Conservation (phyloP, 2,329 filamentous ascomycete genomes). For the Tolypocladium cylindrosporum region DNA sequence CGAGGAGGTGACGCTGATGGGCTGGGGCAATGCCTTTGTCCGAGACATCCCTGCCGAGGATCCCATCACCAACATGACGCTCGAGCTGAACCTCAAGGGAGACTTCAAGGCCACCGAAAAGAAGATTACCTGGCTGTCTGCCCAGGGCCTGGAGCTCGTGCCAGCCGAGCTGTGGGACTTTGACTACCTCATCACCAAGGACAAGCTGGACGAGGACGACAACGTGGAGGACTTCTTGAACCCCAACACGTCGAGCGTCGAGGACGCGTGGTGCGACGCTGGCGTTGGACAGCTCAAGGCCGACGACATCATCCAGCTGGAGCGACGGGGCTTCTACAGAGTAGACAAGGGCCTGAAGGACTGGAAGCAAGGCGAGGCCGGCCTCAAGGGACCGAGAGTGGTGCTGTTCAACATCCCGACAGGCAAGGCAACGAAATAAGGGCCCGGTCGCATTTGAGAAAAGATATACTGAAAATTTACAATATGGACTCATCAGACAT, state of each 20-base stretch:
- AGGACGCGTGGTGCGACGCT: conserved; percentile 67
- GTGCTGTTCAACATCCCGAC: conserved; percentile 50
- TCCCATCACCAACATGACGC: conserved; percentile 58
- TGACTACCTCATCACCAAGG: conserved; percentile 91
- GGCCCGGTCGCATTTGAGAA: not conserved
- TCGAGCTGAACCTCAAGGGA: conserved; percentile 83
- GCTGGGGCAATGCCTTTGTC: conserved; percentile 86
- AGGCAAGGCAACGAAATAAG: conserved; percentile 22
- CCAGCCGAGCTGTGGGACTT: conserved; percentile 86
- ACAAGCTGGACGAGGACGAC: conserved; percentile 84
- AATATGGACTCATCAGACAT: not conserved
- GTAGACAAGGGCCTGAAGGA: conserved; percentile 57
- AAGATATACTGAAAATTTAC: not conserved
- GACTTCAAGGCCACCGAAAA: conserved; percentile 94
- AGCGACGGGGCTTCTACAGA: conserved; percentile 85
- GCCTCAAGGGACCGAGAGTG: conserved; percentile 34
- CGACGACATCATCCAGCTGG: conserved; percentile 90
- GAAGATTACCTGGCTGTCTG: conserved; percentile 90
- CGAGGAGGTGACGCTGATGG: conserved; percentile 94
- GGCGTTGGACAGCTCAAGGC: conserved; percentile 71
- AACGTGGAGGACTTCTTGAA: conserved; percentile 76
- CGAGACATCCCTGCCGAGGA: conserved; percentile 49
- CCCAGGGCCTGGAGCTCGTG: conserved; percentile 64
- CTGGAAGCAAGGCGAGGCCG: conserved; percentile 40
- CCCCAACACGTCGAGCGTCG: conserved; percentile 62